Evolutionary conservation across 805 yeast genomes (phyloP).

Genomic region (Cyberlindnera lachancei): DNA sequence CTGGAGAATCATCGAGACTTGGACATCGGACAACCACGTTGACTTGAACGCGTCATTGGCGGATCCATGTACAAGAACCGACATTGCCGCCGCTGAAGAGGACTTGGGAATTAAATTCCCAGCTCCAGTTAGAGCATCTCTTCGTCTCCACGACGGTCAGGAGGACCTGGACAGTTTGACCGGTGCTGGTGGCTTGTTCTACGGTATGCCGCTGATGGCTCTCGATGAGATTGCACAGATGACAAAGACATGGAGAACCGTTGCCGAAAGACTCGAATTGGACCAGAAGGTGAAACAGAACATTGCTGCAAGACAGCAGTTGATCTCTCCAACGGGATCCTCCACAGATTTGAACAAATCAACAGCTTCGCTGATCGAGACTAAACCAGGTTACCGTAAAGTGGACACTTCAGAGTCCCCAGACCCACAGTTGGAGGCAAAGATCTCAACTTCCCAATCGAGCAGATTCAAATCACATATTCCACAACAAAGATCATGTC

Average conservation of each 20-base stretch:
- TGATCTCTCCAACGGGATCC: constrained; percentile 21
- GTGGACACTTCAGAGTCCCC: constrained; percentile 5
- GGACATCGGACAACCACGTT: constrained; percentile 73
- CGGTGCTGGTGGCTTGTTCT: constrained; percentile 65
- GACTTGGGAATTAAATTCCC: constrained; percentile 76
- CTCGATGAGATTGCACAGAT: constrained; percentile 74
- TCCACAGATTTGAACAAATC: constrained; percentile 13
- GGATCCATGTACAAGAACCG: constrained; percentile 73
- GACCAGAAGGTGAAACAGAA: constrained; percentile 20
- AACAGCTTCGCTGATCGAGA: constrained; percentile 19
- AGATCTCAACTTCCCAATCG: constrained; percentile 13
- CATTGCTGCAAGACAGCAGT: constrained; percentile 12
- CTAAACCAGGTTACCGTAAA: constrained; percentile 23
- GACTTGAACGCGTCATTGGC: constrained; percentile 75
- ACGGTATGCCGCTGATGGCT: constrained; percentile 73
- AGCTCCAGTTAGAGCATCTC: constrained; percentile 71
- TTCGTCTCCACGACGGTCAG: constrained; percentile 87
- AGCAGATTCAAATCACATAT: constrained; percentile 33
- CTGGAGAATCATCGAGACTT: constrained; percentile 83
- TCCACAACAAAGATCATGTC: constrained; percentile 61
- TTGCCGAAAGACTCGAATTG: constrained; percentile 37
- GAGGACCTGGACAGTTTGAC: constrained; percentile 65
- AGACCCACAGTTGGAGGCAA: constrained; percentile 18
- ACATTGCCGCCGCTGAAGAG: constrained; percentile 73
- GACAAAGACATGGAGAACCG: constrained; percentile 80